Percentiles rank a stretch among this genome's conserved stretches.
Conservation (phyloP, 225 moss, liverwort and hornwort species). For the Pseudisothecium myosuroides region DNA sequence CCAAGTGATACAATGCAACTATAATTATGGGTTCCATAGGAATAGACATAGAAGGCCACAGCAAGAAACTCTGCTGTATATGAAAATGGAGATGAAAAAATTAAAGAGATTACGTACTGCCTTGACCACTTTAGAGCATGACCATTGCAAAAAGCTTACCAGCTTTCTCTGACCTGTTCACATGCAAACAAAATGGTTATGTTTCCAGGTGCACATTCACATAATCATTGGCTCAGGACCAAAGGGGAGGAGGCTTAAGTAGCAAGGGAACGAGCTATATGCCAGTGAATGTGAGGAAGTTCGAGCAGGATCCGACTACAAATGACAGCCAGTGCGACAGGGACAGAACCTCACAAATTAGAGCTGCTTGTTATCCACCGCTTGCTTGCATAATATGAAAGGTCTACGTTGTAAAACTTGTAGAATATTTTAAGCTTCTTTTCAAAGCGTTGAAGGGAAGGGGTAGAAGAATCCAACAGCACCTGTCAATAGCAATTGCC, state of each 20-base stretch:
- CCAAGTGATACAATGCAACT: neutral
- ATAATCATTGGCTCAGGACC: no score
- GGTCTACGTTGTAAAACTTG: neutral
- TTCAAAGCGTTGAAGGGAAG: neutral
- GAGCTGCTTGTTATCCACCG: neutral
- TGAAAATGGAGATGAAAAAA: neutral
- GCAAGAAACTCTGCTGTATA: neutral
- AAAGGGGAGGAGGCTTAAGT: neutral
- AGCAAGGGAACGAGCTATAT: no score
- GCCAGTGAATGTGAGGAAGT: neutral
- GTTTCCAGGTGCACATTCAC: neutral
- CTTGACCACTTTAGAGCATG: conserved; percentile 57
- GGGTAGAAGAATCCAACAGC: neutral
- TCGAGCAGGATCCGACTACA: neutral
- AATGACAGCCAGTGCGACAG: neutral
- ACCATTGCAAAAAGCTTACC: conserved; percentile 62
- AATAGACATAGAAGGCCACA: neutral
- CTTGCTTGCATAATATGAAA: neutral
- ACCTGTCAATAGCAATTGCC: conserved; percentile 86
- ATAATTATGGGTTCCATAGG: neutral
- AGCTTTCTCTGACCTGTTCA: conserved; percentile 65
- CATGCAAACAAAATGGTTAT: neutral
- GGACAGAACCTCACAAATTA: neutral
- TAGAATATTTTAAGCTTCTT: no score
- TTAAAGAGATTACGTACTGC: conserved; percentile 32